Base-by-base conservation (phyloP, 371 early-diverging fungal genomes). In the Rhizopus microsporus region DNA sequence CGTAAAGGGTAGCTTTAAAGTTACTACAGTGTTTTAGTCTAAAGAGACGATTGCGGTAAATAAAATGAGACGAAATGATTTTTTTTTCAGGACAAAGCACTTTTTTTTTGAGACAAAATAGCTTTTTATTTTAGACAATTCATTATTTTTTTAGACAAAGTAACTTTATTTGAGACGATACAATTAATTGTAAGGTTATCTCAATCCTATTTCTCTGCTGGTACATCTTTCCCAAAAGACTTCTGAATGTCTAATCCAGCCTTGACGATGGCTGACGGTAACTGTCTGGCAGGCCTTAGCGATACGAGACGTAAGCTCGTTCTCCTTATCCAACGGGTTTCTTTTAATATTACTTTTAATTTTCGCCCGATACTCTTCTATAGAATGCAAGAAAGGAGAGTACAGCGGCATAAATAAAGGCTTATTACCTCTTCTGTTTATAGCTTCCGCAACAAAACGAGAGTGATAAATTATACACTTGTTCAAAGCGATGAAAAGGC, bases 331-430 rank as follows among this genome's bases (percentile, higher is more conserved):
- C 33, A 59, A 43, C 15, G 59, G 51, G 33, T 46, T 45, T 35
- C 52, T 45, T 17, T 46, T 52, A 30, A 53, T 52, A 47, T 37
- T 37, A 16, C 46, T 52, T 43, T 45, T 46, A 32, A 59, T 46
- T 46, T 53, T 60, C 34, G 61, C 39, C 45, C 61, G 56, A 35
- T 49, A 61, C 30, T 61, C 51, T 54, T 61, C 55, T 8, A 61
- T 51, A 16, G 61, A 55, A 33, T 55, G 54, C 34, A 60, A 40
- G 54, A 54, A 55, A 50, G 61, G 48, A 39, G 53, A 53, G 32
- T 59, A n/a, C n/a, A n/a, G n/a, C n/a, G n/a, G n/a, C n/a, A n/a
- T n/a, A n/a, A n/a, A n/a, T 33, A 57, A 42, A 33, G 50, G 43
- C 49, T 49, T 56, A 54, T 43, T 43, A 8, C 54, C 35, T 32